Evolutionary conservation across 2,329 filamentous ascomycete species (phyloP).

Genomic region (Pleoardoris graminearum): DNA sequence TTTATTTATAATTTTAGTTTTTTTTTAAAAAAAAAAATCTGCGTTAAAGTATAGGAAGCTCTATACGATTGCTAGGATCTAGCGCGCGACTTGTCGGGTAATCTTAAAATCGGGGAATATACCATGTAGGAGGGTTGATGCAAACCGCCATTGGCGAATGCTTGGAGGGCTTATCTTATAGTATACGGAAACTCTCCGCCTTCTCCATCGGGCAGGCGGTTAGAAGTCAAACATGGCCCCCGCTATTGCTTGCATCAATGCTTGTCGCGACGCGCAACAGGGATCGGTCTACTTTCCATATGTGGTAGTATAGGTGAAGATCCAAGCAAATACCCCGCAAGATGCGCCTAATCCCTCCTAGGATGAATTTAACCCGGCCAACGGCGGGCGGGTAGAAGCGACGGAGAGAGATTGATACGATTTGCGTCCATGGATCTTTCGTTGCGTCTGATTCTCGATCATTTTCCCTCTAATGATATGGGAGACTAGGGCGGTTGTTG

Average conservation of each 20-base stretch:
- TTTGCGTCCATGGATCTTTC: background rate
- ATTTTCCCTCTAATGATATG: background rate
- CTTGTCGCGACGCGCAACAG: background rate
- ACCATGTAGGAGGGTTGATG: background rate
- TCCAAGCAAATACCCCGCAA: constrained; percentile 4
- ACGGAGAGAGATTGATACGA: background rate
- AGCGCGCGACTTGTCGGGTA: too few species aligned
- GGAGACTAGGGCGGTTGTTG: background rate
- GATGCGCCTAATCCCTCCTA: background rate
- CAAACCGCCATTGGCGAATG: constrained; percentile 3
- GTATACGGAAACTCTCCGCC: background rate
- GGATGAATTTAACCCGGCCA: background rate
- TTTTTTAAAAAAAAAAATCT: too few species aligned
- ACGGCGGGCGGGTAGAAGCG: background rate
- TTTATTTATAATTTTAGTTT: too few species aligned
- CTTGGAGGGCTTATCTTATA: background rate
- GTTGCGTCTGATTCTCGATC: background rate
- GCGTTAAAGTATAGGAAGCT: too few species aligned
- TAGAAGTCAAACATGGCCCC: background rate
- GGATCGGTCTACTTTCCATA: background rate
- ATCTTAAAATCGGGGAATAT: too few species aligned
- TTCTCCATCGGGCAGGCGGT: constrained; percentile 1
- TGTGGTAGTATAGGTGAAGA: constrained; percentile 1
- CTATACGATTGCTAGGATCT: too few species aligned
- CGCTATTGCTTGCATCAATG: background rate